Percentiles rank a stretch among this genome's conserved stretches.
These are phyloP conservation scores for Didymella segeticola DNA, from an alignment of 2,329 filamentous ascomycete genomes.

Conservation along the genomic window DNA sequence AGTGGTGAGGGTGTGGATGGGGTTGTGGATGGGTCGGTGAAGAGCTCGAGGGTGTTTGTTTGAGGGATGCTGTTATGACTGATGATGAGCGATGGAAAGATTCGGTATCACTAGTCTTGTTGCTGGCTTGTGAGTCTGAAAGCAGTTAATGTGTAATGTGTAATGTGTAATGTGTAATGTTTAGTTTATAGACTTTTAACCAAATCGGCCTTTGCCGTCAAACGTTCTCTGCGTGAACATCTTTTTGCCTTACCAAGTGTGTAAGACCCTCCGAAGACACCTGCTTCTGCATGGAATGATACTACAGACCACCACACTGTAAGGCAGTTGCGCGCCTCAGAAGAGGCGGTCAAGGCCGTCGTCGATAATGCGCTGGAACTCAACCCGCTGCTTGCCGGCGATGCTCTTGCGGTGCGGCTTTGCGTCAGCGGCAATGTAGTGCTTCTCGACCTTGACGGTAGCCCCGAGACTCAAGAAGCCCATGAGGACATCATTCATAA, in stretches of 20 bases:
- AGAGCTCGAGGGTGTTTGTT: background rate
- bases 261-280: too few relatives aligned
- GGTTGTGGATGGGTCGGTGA: background rate
- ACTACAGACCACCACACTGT: background rate
- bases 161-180: background rate
- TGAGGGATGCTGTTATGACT: background rate
- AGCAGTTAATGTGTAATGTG: too few relatives aligned
- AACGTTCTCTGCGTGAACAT: too few relatives aligned
- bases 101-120: too few relatives aligned
- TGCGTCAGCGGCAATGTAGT: conserved; percentile 35
- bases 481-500: conserved; percentile 35
- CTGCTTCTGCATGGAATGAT: background rate
- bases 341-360: conserved; percentile 26
- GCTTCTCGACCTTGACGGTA: conserved; percentile 31
- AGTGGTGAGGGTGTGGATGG: background rate
- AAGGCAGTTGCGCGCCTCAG: background rate
- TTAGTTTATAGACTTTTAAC: too few relatives aligned
- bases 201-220: too few relatives aligned
- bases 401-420: conserved; percentile 33
- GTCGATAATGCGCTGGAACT: conserved; percentile 40
- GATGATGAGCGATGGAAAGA: background rate
- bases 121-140: background rate
- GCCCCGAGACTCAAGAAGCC: conserved; percentile 30
- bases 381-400: conserved; percentile 37
- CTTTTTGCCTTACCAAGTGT: too few relatives aligned